These are phyloP conservation scores for Ceratobasidium theobromae DNA, from an alignment of 1,284 basidiomycete genomes.

Conservation along the genomic window DNA sequence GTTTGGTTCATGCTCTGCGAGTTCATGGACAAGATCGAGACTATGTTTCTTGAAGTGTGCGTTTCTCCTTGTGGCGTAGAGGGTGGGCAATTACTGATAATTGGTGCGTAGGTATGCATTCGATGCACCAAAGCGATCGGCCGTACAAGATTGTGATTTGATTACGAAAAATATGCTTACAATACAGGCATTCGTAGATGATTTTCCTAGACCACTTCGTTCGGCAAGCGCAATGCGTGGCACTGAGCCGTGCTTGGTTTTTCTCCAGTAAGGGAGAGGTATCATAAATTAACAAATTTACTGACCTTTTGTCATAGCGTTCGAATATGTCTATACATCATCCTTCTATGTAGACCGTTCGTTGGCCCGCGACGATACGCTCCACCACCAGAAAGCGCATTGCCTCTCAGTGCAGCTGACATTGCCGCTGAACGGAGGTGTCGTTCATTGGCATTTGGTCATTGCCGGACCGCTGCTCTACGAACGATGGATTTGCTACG, in stretches of 20 bases:
- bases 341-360: constrained; percentile 12
- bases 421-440: constrained; percentile 12
- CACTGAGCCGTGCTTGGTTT: constrained; percentile 19
- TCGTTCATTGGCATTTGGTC: constrained; percentile 8
- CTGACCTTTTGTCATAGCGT: background rate
- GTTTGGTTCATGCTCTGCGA: constrained; percentile 1
- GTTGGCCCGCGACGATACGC: constrained; percentile 3
- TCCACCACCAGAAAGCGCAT: background rate
- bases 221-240: constrained; percentile 21
- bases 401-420: constrained; percentile 8
- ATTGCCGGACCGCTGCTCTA: constrained; percentile 16
- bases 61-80: background rate
- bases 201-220: constrained; percentile 8
- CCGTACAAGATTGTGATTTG: constrained; percentile 16
- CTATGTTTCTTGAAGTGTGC: constrained; percentile 23
- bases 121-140: constrained; percentile 18
- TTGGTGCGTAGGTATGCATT: constrained; percentile 11
- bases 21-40: constrained; percentile 13
- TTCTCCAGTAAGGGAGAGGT: constrained; percentile 2
- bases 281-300: background rate
- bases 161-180: constrained; percentile 25
- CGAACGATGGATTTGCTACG: constrained; percentile 19
- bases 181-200: constrained; percentile 17
- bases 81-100: too few species aligned
- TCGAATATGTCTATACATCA: constrained; percentile 8